Percentiles rank a stretch among this genome's conserved stretches.
Evolutionary conservation across 768 basidiomycete genomes (phyloP).

Genomic region (Infundibulicybe gibba): DNA sequence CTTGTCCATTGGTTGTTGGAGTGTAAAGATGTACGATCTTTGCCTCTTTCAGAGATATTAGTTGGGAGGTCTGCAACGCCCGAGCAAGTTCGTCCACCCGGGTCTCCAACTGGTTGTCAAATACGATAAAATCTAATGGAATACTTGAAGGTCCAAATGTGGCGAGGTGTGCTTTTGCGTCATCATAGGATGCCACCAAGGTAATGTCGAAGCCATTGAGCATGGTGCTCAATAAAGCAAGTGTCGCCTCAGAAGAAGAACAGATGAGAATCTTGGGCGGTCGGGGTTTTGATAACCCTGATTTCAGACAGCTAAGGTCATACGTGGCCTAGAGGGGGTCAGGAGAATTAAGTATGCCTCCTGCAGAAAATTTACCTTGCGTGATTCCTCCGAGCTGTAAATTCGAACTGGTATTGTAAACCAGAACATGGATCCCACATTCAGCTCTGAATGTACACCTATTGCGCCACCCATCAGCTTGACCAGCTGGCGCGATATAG

Average conservation of each 20-base stretch:
- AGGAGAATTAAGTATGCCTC: too few relatives aligned
- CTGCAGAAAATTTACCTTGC: constrained; percentile 37
- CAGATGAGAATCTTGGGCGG: constrained; percentile 51
- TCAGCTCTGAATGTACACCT: constrained; percentile 62
- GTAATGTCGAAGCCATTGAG: constrained; percentile 51
- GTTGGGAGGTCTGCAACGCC: constrained; percentile 37
- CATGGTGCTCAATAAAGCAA: constrained; percentile 52
- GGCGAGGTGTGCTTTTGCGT: constrained; percentile 39
- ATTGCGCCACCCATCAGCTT: constrained; percentile 77
- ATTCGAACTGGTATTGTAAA: constrained; percentile 69
- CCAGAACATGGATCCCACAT: constrained; percentile 67
- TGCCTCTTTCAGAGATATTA: constrained; percentile 41
- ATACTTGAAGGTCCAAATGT: constrained; percentile 21
- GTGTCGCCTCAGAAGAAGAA: constrained; percentile 56
- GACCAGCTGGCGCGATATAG: constrained; percentile 71
- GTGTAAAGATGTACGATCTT: constrained; percentile 73
- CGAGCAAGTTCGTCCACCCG: constrained; percentile 55
- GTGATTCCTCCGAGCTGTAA: constrained; percentile 51
- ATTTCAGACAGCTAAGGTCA: constrained; percentile 44
- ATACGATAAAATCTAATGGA: constrained; percentile 58
- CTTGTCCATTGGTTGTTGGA: constrained; percentile 57
- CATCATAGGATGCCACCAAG: constrained; percentile 38
- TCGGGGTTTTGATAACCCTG: constrained; percentile 41
- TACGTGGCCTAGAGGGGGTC: constrained; percentile 31
- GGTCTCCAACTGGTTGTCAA: constrained; percentile 64